Percentiles rank a stretch among this genome's conserved stretches.
These are phyloP conservation scores for Barnettozyma vustinii DNA, from an alignment of 805 yeast genomes.

Conservation along the genomic window DNA sequence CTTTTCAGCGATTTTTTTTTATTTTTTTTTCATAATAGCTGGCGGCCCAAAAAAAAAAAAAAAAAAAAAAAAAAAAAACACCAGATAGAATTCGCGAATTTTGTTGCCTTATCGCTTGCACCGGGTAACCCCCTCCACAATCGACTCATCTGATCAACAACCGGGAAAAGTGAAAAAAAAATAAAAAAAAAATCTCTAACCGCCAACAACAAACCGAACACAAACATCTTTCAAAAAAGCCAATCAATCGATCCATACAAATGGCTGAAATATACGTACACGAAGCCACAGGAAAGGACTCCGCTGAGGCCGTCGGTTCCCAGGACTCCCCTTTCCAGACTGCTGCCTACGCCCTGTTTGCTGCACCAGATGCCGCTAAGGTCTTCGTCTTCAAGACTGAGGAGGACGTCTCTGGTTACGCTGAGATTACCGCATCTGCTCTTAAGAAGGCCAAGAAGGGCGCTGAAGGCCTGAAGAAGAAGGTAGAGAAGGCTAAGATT, in stretches of 20 bases:
- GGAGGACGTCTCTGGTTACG: constrained; percentile 56
- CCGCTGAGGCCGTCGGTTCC: constrained; percentile 52
- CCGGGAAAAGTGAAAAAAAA: not conserved
- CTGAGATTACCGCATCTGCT: constrained; percentile 83
- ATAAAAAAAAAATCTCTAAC: not conserved
- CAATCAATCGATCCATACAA: not conserved
- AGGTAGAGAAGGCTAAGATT: constrained; percentile 45
- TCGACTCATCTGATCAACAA: not conserved
- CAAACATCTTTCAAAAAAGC: not conserved
- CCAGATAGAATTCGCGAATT: not conserved
- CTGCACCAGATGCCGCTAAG: constrained; percentile 38
- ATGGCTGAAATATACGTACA: constrained; percentile 54
- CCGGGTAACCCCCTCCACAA: not conserved
- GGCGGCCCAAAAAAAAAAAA: too few species aligned
- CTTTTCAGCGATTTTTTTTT: not conserved
- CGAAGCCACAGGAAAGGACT: constrained; percentile 70
- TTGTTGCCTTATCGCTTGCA: not conserved
- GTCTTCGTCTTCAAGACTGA: constrained; percentile 55
- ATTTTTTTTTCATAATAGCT: too few species aligned
- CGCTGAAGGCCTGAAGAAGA: constrained; percentile 83
- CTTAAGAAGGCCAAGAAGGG: constrained; percentile 96
- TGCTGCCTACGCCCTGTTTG: constrained; percentile 74
- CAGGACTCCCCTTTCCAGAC: constrained; percentile 69
- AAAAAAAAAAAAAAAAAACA: too few species aligned
- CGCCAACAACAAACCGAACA: not conserved